A percentile compares a stretch with the other conserved stretches of the same genome.
phyloP scores from a whole-genome alignment of 352 stramenopile genomes.

The Pythium monospermum region DNA sequence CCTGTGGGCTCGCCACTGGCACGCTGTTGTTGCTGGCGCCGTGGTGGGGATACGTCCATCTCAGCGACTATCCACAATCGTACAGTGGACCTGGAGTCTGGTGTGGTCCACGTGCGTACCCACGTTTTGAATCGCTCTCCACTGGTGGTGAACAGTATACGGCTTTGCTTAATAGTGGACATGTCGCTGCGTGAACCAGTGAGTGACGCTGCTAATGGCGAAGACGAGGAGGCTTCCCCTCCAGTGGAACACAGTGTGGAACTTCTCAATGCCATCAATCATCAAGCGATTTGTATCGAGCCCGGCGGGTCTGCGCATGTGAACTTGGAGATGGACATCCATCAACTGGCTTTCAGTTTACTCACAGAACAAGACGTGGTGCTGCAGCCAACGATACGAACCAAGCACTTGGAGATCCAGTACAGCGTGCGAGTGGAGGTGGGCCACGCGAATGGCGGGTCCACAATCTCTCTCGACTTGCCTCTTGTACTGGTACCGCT shows the following conservation, averaged over 20 bases:
- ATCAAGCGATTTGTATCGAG: background rate
- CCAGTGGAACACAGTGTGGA: background rate
- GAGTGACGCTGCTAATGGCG: background rate
- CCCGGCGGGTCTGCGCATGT: background rate
- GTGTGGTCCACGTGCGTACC: background rate
- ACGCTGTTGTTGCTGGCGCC: background rate
- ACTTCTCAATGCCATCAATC: background rate
- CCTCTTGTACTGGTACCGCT: conserved; percentile 2
- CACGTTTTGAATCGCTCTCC: background rate
- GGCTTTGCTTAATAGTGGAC: background rate
- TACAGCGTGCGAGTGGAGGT: conserved; percentile 2
- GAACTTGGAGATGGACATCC: conserved; percentile 1
- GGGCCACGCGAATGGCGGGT: conserved; percentile 4
- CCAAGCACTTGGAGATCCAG: background rate
- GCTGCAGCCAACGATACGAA: background rate
- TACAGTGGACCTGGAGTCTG: conserved; percentile 1
- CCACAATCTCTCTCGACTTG: conserved; percentile 6
- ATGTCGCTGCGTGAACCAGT: background rate
- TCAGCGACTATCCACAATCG: conserved; percentile 5
- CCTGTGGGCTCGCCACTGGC: background rate
- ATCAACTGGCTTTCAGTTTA: background rate
- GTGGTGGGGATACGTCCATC: background rate
- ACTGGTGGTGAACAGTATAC: background rate
- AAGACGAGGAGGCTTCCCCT: background rate
- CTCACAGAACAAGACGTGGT: background rate